A percentile compares a stretch with the other conserved stretches of the same genome.
Conservation (phyloP, 306 rosid species). For the Citrullus amarus region DNA sequence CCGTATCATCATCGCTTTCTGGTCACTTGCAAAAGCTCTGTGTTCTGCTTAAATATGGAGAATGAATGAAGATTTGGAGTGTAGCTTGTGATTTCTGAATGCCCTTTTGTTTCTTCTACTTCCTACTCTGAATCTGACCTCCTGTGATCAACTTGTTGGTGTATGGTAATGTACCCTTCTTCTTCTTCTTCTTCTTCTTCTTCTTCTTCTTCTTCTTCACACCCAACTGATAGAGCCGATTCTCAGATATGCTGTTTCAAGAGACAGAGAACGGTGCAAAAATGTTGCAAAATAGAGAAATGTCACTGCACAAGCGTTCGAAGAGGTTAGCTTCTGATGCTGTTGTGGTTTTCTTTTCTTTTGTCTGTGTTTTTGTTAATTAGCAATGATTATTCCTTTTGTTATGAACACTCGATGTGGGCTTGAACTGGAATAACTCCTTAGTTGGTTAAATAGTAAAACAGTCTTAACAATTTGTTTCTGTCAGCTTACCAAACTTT, state of each 20-base stretch:
- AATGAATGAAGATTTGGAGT: constrained; percentile 22
- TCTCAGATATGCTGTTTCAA: constrained; percentile 52
- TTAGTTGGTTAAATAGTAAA: constrained; percentile 8
- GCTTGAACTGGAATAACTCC: constrained; percentile 14
- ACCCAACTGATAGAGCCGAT: constrained; percentile 13
- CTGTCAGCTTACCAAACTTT: background rate
- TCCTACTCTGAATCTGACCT: constrained; percentile 15
- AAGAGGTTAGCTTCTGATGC: constrained; percentile 38
- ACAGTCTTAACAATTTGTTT: background rate
- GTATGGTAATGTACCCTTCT: constrained; percentile 13
- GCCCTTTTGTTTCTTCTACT: constrained; percentile 17
- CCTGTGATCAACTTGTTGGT: constrained; percentile 18
- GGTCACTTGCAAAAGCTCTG: constrained; percentile 26
- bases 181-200: constrained; percentile 9
- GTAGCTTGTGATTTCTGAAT: constrained; percentile 18
- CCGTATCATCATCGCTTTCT: constrained; percentile 31
- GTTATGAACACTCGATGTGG: background rate
- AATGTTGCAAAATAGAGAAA: constrained; percentile 43
- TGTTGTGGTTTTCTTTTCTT: constrained; percentile 8
- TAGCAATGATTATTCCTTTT: constrained; percentile 12
- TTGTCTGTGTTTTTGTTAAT: constrained; percentile 18
- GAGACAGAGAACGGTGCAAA: constrained; percentile 29
- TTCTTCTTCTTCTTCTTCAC: background rate
- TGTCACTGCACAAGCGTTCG: constrained; percentile 61
- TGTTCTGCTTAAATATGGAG: constrained; percentile 19